Percentiles rank a stretch among this genome's conserved stretches.
Conservation (phyloP, 2,329 filamentous ascomycete genomes). For the Orbilia javanica region DNA sequence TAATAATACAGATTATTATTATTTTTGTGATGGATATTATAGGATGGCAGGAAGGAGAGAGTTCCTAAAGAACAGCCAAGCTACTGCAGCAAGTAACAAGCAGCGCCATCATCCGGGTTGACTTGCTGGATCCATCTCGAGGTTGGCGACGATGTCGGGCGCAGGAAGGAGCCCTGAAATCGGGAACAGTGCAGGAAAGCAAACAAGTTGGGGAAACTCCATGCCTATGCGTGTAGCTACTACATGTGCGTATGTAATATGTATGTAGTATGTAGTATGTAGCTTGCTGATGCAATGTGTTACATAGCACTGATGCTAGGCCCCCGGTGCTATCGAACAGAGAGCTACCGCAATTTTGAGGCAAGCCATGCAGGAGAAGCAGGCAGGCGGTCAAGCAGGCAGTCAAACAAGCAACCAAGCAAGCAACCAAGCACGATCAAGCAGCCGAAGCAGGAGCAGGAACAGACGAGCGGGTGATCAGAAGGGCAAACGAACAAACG, state of each 20-base stretch:
- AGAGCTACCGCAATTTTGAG: conserved; percentile 26
- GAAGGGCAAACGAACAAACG: conserved; percentile 10
- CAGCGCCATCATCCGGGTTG: conserved; percentile 26
- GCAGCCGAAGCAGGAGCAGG: background rate
- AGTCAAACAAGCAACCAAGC: background rate
- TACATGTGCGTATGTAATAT: background rate
- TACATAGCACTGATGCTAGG: background rate
- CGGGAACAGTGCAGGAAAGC: conserved; percentile 7
- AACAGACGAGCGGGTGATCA: background rate
- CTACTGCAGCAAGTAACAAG: no score
- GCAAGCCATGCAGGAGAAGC: conserved; percentile 48
- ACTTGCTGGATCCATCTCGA: conserved; percentile 48
- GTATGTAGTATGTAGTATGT: no score
- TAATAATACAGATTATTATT: background rate
- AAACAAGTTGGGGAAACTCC: conserved; percentile 24
- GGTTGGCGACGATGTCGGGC: conserved; percentile 37
- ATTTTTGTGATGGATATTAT: background rate
- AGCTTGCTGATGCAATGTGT: no score
- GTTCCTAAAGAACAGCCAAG: conserved; percentile 24
- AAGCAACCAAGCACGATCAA: background rate
- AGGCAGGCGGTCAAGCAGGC: background rate
- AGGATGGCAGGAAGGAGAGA: conserved; percentile 10
- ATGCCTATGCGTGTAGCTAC: conserved; percentile 11
- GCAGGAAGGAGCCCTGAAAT: conserved; percentile 45
- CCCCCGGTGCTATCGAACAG: no score